Evolutionary conservation across 2,329 filamentous ascomycete species (phyloP).

Genomic region (Aspergillus novofumigatus): DNA sequence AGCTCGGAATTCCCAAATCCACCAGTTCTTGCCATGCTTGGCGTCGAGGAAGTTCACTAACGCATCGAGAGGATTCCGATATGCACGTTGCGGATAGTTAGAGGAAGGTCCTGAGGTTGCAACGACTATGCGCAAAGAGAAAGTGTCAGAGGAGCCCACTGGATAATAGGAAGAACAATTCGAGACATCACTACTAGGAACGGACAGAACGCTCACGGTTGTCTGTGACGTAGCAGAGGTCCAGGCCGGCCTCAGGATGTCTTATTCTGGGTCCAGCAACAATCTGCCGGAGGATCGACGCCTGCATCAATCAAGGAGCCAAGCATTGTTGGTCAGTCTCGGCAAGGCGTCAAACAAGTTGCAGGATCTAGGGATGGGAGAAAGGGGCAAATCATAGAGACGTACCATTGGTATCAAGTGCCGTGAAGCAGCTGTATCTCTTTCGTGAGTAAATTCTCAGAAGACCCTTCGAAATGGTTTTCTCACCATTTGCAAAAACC

Average conservation of each 20-base stretch:
- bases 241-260: conserved; percentile 82
- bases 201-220: conserved; percentile 46
- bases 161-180: background rate
- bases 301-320: conserved; percentile 37
- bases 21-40: conserved; percentile 80
- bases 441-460: background rate
- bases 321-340: conserved; percentile 15
- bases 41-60: conserved; percentile 83
- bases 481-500: background rate
- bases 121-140: conserved; percentile 42
- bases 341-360: conserved; percentile 1
- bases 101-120: conserved; percentile 82
- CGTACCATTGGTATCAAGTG: conserved; percentile 9
- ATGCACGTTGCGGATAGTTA: conserved; percentile 85
- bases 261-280: conserved; percentile 80
- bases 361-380: too few relatives aligned
- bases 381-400: background rate
- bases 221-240: conserved; percentile 93
- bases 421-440: background rate
- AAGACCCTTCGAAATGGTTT: background rate
- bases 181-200: background rate
- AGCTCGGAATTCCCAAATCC: conserved; percentile 96
- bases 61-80: conserved; percentile 85
- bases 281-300: conserved; percentile 80
- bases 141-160: background rate